Base-by-base conservation (phyloP, 2,329 filamentous ascomycete species). In the Pestalotiopsis sp. region DNA sequence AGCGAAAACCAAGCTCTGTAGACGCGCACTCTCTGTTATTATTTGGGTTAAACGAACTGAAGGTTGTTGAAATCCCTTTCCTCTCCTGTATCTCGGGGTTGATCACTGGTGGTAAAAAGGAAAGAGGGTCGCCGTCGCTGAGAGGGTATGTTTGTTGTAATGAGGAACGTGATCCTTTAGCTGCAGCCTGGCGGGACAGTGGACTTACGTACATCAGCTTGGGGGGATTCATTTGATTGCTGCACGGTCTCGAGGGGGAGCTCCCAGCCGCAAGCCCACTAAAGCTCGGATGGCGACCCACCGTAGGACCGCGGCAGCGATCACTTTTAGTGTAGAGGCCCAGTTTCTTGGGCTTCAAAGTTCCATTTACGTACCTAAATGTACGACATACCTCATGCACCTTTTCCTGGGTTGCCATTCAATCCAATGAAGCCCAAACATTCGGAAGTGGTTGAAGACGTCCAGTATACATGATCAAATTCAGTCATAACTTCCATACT, bases 171-270 rank as follows among this genome's bases (percentile, higher is more conserved):
- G 27, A 52, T 52, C 45, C 45, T 62, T 62, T 62, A 62, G 59
- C 59, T 62, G 59, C 31, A 62, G 59, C 59, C 59, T 62, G 59
- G 59, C 36, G 59, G 59, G 59, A 62, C 31, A 62, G 31, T 36
- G 31, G 27, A 36, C 59, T 62, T 36, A 59, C 27, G 27, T 27
- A 58, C 25, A 27, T 59, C 57, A 59, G 13, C 57, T 36, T n/a
- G 23, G 27, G 23, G 57, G 57, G 17, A 36, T 59, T 59, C 20
- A 20, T 52, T 59, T 12, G 23, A 23, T 12, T 27, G 20, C 57
- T 59, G 20, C 57, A 14, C 57, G 17, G 57, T 36, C 17, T 59
- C 57, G 23, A 36, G 57, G 23, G 56, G n/a, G 12, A 59, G 57
- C 57, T 20, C 52, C 45, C 45, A 59, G 57, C 20, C 57, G 9